Conservation (phyloP, 2,329 filamentous ascomycete species). For the Fusarium chlamydosporum region DNA sequence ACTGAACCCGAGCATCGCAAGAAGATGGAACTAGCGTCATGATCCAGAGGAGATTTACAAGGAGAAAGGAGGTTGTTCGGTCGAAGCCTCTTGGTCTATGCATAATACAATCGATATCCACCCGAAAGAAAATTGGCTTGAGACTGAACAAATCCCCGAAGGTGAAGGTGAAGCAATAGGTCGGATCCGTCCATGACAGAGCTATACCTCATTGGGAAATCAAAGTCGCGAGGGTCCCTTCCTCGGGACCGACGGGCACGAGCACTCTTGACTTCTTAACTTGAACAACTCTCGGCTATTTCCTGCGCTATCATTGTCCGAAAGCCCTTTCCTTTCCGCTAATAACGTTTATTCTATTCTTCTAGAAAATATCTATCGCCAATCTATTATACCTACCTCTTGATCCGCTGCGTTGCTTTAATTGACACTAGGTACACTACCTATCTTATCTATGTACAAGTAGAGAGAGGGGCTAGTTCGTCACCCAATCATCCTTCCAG, state of each 20-base stretch:
- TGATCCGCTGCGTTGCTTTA: neutral
- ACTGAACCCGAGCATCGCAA: slow-evolving; percentile 28
- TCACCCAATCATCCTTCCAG: slow-evolving; percentile 1
- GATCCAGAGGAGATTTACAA: slow-evolving; percentile 2
- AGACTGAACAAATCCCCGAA: slow-evolving; percentile 24
- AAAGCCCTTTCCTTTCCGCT: neutral
- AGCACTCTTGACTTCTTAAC: slow-evolving; percentile 21
- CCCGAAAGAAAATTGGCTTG: slow-evolving; percentile 22
- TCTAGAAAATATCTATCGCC: no score
- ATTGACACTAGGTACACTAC: neutral
- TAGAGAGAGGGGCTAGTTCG: slow-evolving; percentile 13
- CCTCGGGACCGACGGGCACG: slow-evolving; percentile 48
- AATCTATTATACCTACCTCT: neutral
- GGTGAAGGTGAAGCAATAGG: slow-evolving; percentile 17
- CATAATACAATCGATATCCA: slow-evolving; percentile 3
- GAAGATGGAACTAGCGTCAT: slow-evolving; percentile 21
- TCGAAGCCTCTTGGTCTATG: slow-evolving; percentile 1
- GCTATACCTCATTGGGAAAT: slow-evolving; percentile 44
- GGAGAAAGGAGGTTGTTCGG: slow-evolving; percentile 15
- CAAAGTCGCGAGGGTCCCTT: slow-evolving; percentile 23
- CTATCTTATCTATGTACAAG: neutral
- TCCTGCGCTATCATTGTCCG: slow-evolving; percentile 13
- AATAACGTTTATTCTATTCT: no score
- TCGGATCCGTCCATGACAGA: slow-evolving; percentile 42
- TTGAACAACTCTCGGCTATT: slow-evolving; percentile 26